These are phyloP conservation scores for Multifurca ochricompacta DNA, from an alignment of 768 basidiomycete genomes.

Conservation along the genomic window DNA sequence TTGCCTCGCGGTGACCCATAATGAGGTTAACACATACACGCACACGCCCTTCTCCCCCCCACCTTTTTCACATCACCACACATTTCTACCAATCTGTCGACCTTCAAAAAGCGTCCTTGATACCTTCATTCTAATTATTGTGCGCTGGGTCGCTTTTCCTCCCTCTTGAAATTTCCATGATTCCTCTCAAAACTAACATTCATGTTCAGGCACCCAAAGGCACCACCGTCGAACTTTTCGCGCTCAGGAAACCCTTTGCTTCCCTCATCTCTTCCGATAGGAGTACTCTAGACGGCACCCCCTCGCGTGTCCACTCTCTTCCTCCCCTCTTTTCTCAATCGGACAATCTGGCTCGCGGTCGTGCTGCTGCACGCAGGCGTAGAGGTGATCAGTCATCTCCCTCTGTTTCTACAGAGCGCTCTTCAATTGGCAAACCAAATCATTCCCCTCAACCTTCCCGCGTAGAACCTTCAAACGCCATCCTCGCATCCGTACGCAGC, in stretches of 20 bases:
- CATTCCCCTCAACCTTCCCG: constrained; percentile 13
- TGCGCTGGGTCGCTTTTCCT: constrained; percentile 7
- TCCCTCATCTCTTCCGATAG: constrained; percentile 15
- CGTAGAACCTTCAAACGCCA: constrained; percentile 11
- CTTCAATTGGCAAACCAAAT: constrained; percentile 6
- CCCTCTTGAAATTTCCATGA: not conserved
- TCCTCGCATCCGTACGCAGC: constrained; percentile 38
- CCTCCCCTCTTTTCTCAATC: constrained; percentile 12
- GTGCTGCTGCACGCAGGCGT: constrained; percentile 19
- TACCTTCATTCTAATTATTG: constrained; percentile 1
- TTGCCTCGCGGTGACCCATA: not conserved
- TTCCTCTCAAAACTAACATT: constrained; percentile 21
- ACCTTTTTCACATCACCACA: constrained; percentile 9
- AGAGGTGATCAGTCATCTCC: constrained; percentile 20
- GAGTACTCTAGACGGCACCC: constrained; percentile 3
- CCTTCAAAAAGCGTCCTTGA: constrained; percentile 10
- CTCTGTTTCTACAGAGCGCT: constrained; percentile 20
- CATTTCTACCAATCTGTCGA: not conserved
- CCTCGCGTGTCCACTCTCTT: constrained; percentile 11
- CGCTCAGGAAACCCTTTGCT: constrained; percentile 18
- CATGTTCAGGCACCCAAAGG: constrained; percentile 20
- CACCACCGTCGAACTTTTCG: constrained; percentile 21
- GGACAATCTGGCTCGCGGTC: constrained; percentile 22
- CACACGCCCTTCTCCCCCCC: constrained; percentile 7
- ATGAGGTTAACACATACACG: too few relatives aligned